Conservation (phyloP, 2,329 filamentous ascomycete genomes). For the Trichophyton rubrum region DNA sequence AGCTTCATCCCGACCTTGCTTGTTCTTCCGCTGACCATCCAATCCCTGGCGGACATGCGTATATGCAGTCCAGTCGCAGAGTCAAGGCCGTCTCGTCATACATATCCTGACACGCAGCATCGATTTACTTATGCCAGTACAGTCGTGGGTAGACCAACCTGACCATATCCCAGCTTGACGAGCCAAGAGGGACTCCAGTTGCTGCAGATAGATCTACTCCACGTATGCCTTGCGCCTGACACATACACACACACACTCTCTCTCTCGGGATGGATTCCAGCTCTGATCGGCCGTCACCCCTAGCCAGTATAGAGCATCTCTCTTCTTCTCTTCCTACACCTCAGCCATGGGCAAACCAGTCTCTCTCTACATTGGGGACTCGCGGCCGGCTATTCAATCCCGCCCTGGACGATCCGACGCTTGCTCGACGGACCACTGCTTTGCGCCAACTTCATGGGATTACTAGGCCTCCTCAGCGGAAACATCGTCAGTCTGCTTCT, state of each 20-base stretch:
- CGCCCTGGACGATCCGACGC: conserved; percentile 21
- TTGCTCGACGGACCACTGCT: conserved; percentile 21
- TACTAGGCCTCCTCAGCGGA: conserved; percentile 18
- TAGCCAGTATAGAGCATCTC: conserved; percentile 19
- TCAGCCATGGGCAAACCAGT: conserved; percentile 23
- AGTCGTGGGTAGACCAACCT: neutral
- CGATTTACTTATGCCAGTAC: conserved; percentile 7
- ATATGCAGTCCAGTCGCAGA: conserved; percentile 4
- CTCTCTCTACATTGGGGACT: conserved; percentile 18
- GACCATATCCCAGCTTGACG: conserved; percentile 2
- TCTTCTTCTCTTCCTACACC: conserved; percentile 20
- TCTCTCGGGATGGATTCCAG: conserved; percentile 24
- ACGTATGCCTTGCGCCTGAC: conserved; percentile 6
- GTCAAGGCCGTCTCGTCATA: conserved; percentile 8
- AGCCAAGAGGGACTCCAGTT: neutral
- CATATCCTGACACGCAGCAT: conserved; percentile 12
- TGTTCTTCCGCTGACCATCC: conserved; percentile 7
- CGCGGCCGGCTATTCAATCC: conserved; percentile 18
- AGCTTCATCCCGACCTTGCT: conserved; percentile 9
- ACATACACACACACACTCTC: neutral
- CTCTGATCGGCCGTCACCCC: conserved; percentile 18
- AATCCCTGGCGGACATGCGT: neutral
- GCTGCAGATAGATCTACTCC: conserved; percentile 9
- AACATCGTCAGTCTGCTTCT: conserved; percentile 17
- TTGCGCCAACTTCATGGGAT: conserved; percentile 24